These are phyloP conservation scores for Linnemannia zychae DNA, from an alignment of 192 early-diverging fungal species.

Conservation along the genomic window DNA sequence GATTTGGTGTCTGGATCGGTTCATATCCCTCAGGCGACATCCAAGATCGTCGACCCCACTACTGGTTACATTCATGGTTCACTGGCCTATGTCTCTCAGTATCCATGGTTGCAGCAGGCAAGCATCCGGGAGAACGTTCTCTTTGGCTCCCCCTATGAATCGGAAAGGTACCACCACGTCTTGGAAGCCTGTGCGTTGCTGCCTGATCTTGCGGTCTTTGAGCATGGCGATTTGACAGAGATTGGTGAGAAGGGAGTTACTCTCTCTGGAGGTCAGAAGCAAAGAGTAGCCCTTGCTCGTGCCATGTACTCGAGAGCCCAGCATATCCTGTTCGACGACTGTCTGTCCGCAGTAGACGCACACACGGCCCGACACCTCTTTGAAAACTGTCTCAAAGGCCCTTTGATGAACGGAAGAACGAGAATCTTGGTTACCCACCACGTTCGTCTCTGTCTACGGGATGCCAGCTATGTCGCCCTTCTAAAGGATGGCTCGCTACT, in stretches of 20 bases:
- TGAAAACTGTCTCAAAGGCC: conserved; percentile 78
- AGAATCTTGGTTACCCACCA: conserved; percentile 92
- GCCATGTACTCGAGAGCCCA: conserved; percentile 84
- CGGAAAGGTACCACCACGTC: conserved; percentile 66
- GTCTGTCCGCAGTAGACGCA: conserved; percentile 91
- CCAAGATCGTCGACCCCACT: conserved; percentile 26
- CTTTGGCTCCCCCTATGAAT: conserved; percentile 69
- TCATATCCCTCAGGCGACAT: conserved; percentile 44
- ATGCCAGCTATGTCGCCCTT: conserved; percentile 68
- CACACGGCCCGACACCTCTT: conserved; percentile 83
- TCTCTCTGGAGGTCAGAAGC: conserved; percentile 93
- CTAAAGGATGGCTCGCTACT: conserved; percentile 61
- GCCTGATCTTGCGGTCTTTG: conserved; percentile 69
- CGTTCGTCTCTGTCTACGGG: conserved; percentile 69
- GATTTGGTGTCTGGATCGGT: conserved; percentile 56
- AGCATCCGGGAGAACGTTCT: conserved; percentile 81
- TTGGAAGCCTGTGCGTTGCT: conserved; percentile 72
- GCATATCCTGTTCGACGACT: conserved; percentile 87
- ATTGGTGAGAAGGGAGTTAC: conserved; percentile 90
- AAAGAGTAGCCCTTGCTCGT: conserved; percentile 86
- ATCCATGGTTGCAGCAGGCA: conserved; percentile 76
- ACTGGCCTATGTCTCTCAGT: conserved; percentile 84
- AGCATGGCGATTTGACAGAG: conserved; percentile 69
- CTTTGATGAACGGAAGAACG: conserved; percentile 83
- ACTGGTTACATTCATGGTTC: conserved; percentile 58